Percentiles rank a stretch among this genome's conserved stretches.
These are phyloP conservation scores for Xerocomus brunneocitrinus DNA, from an alignment of 768 basidiomycete genomes.

Conservation along the genomic window DNA sequence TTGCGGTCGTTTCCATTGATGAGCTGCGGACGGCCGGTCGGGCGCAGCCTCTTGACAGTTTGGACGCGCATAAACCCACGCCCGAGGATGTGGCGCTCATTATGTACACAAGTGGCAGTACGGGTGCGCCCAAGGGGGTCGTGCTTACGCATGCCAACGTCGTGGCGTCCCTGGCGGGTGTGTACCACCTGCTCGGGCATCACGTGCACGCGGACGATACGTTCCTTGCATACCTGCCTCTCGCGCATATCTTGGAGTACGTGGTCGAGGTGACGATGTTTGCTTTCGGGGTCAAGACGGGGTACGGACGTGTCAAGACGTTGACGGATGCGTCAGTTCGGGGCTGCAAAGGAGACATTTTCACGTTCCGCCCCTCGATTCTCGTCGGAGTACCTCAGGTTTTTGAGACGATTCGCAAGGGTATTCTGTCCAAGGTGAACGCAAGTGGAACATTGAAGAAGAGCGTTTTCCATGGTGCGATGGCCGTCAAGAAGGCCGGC, in stretches of 20 bases:
- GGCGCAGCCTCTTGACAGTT: constrained; percentile 45
- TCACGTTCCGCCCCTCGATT: constrained; percentile 77
- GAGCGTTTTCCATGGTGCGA: constrained; percentile 74
- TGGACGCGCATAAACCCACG: constrained; percentile 48
- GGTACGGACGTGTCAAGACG: constrained; percentile 93
- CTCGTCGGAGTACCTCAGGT: constrained; percentile 95
- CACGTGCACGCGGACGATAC: constrained; percentile 27
- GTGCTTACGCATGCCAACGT: constrained; percentile 85
- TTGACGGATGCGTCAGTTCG: constrained; percentile 92
- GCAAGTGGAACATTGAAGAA: constrained; percentile 62
- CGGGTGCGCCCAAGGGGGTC: constrained; percentile 93
- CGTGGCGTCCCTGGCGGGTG: constrained; percentile 80
- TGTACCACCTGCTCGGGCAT: constrained; percentile 65
- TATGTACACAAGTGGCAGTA: constrained; percentile 89
- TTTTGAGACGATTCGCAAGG: constrained; percentile 97
- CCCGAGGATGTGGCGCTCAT: constrained; percentile 56
- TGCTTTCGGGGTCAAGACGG: constrained; percentile 73
- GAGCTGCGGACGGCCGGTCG: constrained; percentile 70
- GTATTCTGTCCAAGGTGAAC: constrained; percentile 80
- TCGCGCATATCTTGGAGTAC: constrained; percentile 95
- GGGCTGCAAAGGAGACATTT: constrained; percentile 83
- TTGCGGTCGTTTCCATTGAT: constrained; percentile 62
- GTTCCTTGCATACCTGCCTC: constrained; percentile 88
- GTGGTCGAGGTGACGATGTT: constrained; percentile 75
- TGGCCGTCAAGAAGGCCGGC: constrained; percentile 66